These are phyloP conservation scores for Smallanthus sonchifolius DNA, from an alignment of 129 eudicot species.

Conservation along the genomic window DNA sequence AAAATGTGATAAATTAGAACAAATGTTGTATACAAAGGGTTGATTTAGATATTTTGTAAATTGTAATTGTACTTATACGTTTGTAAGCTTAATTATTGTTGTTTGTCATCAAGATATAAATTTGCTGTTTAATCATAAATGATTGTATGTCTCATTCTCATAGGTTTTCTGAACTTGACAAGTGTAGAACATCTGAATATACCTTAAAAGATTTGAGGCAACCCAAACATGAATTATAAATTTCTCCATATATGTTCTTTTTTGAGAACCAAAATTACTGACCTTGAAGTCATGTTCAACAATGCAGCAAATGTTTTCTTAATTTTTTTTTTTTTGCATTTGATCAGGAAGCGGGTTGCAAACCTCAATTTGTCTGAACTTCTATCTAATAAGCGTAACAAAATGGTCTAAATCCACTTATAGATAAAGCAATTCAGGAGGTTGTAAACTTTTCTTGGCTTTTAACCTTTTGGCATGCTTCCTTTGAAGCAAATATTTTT, in stretches of 20 bases:
- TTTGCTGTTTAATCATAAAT: not conserved
- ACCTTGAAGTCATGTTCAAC: not conserved
- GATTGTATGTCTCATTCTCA: not conserved
- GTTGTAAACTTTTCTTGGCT: too few species aligned
- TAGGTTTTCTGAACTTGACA: not conserved
- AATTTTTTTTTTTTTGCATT: slow-evolving; percentile 1
- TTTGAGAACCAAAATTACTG: not conserved
- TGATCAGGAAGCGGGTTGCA: slow-evolving; percentile 87
- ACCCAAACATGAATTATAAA: not conserved
- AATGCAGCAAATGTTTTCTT: not conserved
- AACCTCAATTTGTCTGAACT: too few species aligned
- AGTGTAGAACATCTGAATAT: not conserved
- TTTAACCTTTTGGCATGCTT: too few species aligned
- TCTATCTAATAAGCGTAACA: too few species aligned
- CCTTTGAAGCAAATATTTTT: too few species aligned
- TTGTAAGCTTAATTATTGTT: not conserved
- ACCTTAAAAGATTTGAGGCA: not conserved
- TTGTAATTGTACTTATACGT: too few species aligned
- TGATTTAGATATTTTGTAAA: too few species aligned
- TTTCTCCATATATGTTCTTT: not conserved
- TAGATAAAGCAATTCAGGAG: too few species aligned
- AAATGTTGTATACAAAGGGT: too few species aligned
- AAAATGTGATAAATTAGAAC: too few species aligned
- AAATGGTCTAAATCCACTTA: too few species aligned
- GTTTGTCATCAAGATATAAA: not conserved